Evolutionary conservation across 2,329 filamentous ascomycete genomes (phyloP), one percentile per base, ranked within the genome.

Genomic region (Diaporthe ilicicola): DNA sequence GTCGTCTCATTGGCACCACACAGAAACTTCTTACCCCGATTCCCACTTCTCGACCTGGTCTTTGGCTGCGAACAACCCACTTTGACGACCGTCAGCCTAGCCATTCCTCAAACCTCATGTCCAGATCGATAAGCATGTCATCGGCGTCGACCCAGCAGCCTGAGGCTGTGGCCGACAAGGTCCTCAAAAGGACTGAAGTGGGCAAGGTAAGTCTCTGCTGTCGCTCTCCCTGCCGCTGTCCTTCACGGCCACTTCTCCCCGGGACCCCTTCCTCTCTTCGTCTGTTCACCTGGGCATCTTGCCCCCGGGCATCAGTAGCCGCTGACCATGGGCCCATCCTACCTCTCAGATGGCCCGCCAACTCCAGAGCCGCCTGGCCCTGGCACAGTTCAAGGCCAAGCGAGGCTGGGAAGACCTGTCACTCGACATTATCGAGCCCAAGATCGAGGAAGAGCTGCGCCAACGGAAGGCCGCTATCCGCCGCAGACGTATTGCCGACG

Each of bases 311-410:
- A 68, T 68, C 72, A 68, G 39, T 72, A 42, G 61, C 50, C 42
- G 68, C 68, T 70, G 71, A 70, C 69, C 55, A 59, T 71, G 68
- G 55, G 42, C 24, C 39, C 68, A 29, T 39, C 13, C 55, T 54
- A 27, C 42, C 42, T 69, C 74, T 76, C 79, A 98, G 96, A 97
- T 99, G 85, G 96, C 95, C 77, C 89, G 95, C 80, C 93, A 93
- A 78, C 87, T 99, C 69, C 94, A 98, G 84, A 94, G 97, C 85
- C 94, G 95, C 74, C 90, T 99, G 72, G 95, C 96, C 71, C 90
- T 98, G 74, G 96, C 96, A 80, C 96, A 97, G 82, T 96, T 98
- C 88, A 98, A 98, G 85, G 94, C 96, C 76, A 94, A 97, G 83
- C 93, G 97, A 84, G 95, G 95, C 80, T 97, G 94, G 91, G 93